Conservation (phyloP, 2,329 filamentous ascomycete genomes). For the Pseudocercospora musae region DNA sequence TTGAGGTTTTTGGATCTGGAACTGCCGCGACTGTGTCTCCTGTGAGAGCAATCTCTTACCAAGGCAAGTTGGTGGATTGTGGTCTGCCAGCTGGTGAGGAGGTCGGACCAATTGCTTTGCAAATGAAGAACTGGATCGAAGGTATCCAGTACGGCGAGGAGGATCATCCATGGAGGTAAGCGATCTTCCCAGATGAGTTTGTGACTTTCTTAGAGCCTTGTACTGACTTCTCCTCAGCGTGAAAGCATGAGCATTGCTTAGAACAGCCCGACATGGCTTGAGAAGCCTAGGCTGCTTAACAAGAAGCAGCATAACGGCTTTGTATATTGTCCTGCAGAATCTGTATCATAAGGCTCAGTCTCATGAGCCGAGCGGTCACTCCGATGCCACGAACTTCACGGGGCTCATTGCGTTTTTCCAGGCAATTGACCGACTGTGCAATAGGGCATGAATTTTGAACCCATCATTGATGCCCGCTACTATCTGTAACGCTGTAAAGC, state of each 20-base stretch:
- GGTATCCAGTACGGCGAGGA: constrained; percentile 92
- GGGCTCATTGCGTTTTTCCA: not conserved
- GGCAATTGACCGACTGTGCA: not conserved
- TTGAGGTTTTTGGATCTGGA: constrained; percentile 91
- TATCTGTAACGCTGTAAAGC: too few species aligned
- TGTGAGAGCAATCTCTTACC: constrained; percentile 85
- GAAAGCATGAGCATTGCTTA: not conserved
- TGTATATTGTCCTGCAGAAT: not conserved
- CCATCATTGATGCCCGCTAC: not conserved
- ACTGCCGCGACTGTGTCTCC: constrained; percentile 94
- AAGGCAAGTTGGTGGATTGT: constrained; percentile 75
- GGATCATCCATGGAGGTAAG: constrained; percentile 77
- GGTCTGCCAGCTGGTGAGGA: constrained; percentile 71
- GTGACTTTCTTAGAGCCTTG: not conserved
- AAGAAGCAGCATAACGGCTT: not conserved
- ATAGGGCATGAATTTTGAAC: not conserved
- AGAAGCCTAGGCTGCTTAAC: not conserved
- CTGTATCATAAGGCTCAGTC: not conserved
- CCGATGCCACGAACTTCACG: not conserved
- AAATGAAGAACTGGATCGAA: constrained; percentile 97
- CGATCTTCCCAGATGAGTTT: not conserved
- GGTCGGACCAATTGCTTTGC: constrained; percentile 77
- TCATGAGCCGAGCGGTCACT: not conserved
- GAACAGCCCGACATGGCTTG: not conserved
- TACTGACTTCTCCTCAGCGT: not conserved